phyloP scores from a whole-genome alignment of 768 basidiomycete genomes.

The Agaricus subrufescens region DNA sequence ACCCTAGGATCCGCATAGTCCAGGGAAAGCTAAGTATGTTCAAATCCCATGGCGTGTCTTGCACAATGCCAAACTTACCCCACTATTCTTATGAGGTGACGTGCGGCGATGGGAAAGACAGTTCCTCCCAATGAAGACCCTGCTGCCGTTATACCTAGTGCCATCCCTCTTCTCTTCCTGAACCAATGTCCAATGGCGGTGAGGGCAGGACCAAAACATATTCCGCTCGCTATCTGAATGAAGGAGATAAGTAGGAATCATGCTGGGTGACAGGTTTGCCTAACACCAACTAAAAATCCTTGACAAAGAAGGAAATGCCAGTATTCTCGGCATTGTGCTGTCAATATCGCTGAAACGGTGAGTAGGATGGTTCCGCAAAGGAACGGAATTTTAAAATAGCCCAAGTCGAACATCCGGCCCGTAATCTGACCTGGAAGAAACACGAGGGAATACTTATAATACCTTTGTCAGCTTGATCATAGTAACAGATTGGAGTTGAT shows the following conservation, averaged over 20 bases:
- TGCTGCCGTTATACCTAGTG: slow-evolving; percentile 47
- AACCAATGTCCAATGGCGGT: slow-evolving; percentile 64
- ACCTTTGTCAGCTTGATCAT: not conserved
- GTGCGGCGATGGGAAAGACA: slow-evolving; percentile 51
- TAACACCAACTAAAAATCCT: slow-evolving; percentile 44
- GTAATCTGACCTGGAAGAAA: slow-evolving; percentile 46
- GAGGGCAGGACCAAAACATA: slow-evolving; percentile 43
- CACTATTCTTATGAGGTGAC: slow-evolving; percentile 46
- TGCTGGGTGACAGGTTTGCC: slow-evolving; percentile 23
- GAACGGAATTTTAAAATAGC: slow-evolving; percentile 47
- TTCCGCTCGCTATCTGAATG: slow-evolving; percentile 17
- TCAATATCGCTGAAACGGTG: slow-evolving; percentile 44
- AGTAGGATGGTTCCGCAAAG: slow-evolving; percentile 34
- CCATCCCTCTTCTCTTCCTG: slow-evolving; percentile 45
- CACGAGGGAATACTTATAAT: slow-evolving; percentile 38
- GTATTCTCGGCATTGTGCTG: slow-evolving; percentile 53
- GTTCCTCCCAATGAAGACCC: slow-evolving; percentile 63
- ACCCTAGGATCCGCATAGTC: slow-evolving; percentile 64
- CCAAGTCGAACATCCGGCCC: slow-evolving; percentile 60
- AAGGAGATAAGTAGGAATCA: not conserved
- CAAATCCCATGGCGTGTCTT: not conserved
- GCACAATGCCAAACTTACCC: slow-evolving; percentile 35
- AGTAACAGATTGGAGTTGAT: not conserved
- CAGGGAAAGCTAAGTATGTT: slow-evolving; percentile 49
- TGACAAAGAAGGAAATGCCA: slow-evolving; percentile 69